A percentile compares a stretch with the other conserved stretches of the same genome.
These are phyloP conservation scores for Penicillium sp. DNA, from an alignment of 2,329 filamentous ascomycete genomes.

Conservation along the genomic window DNA sequence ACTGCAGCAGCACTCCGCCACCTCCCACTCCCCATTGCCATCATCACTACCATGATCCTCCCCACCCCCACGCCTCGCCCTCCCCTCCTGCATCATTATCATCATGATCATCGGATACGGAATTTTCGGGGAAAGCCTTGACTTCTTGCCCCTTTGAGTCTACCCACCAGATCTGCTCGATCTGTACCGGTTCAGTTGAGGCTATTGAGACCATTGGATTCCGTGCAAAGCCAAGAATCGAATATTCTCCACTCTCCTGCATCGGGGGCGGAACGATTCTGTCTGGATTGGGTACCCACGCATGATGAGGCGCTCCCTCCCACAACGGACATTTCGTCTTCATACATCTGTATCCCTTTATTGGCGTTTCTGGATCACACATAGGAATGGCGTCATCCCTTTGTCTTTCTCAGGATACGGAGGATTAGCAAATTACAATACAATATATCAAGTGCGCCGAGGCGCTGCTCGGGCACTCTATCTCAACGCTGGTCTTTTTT, in stretches of 20 bases:
- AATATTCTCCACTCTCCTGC: constrained; percentile 2
- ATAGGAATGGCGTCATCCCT: no score
- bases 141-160: neutral
- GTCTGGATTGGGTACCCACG: constrained; percentile 10
- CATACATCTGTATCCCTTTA: constrained; percentile 4
- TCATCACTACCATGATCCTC: neutral
- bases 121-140: neutral
- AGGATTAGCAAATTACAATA: constrained; percentile 8
- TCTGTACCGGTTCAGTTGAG: neutral
- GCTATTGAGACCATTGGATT: neutral
- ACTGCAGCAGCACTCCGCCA: no score
- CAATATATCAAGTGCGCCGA: constrained; percentile 11
- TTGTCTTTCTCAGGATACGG: no score
- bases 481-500: no score
- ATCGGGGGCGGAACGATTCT: constrained; percentile 7
- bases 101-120: no score
- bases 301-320: constrained; percentile 7
- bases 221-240: neutral
- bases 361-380: constrained; percentile 7
- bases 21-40: no score
- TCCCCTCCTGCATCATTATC: neutral
- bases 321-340: neutral
- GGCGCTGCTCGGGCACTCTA: no score
- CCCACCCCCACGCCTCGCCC: neutral
- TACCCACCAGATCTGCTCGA: neutral